These are phyloP conservation scores for Calonectria pauciramosa DNA, from an alignment of 2,329 filamentous ascomycete species.

Conservation along the genomic window DNA sequence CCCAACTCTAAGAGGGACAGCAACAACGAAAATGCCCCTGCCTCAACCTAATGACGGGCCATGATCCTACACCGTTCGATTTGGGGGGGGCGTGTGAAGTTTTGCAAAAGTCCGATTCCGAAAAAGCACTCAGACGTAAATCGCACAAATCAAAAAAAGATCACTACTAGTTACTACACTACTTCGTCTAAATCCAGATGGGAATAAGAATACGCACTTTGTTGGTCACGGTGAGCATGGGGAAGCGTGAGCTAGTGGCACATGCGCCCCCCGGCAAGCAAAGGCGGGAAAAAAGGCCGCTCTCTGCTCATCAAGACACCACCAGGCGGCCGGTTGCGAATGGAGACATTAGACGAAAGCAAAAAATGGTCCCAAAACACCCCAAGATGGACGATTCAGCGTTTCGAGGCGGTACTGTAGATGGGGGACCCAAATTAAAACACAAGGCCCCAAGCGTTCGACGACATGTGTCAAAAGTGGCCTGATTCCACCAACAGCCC, in stretches of 20 bases:
- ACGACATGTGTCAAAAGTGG: constrained; percentile 41
- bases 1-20: neutral
- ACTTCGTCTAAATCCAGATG: neutral
- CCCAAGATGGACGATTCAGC: neutral
- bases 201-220: constrained; percentile 4
- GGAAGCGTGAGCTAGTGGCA: neutral
- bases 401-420: neutral
- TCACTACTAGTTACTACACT: neutral
- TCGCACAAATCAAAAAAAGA: neutral
- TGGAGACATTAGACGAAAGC: constrained; percentile 4
- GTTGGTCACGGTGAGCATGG: neutral
- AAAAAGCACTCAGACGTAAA: neutral
- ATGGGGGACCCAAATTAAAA: neutral
- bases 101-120: neutral
- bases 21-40: neutral
- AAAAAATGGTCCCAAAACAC: neutral
- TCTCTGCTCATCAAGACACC: constrained; percentile 8
- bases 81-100: neutral
- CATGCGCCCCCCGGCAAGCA: neutral
- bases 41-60: neutral
- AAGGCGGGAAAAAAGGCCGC: neutral
- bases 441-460: constrained; percentile 14
- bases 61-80: neutral
- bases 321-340: constrained; percentile 14
- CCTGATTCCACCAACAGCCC: constrained; percentile 44